Percentiles rank a stretch among this genome's conserved stretches.
These are phyloP conservation scores for Baorangia bicolor DNA, from an alignment of 768 basidiomycete genomes.

Conservation along the genomic window DNA sequence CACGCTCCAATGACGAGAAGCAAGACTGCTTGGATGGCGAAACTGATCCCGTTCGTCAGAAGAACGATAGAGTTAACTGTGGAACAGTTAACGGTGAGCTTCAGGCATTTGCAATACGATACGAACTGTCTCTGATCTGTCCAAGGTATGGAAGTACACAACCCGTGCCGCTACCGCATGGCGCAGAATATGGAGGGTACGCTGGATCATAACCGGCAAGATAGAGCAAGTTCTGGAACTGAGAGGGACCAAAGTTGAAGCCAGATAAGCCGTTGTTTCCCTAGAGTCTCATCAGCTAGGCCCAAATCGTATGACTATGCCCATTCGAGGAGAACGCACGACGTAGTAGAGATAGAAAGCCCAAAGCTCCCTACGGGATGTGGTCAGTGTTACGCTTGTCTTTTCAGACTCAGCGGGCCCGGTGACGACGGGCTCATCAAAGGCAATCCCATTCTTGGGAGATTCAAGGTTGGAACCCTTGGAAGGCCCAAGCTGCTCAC, in stretches of 20 bases:
- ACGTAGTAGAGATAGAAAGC: constrained; percentile 61
- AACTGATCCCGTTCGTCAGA: constrained; percentile 76
- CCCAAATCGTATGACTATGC: not conserved
- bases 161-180: constrained; percentile 47
- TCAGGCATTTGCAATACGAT: not conserved
- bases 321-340: constrained; percentile 21
- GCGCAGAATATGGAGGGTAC: constrained; percentile 49
- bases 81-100: not conserved
- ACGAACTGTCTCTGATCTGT: constrained; percentile 55
- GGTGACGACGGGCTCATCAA: not conserved
- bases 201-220: constrained; percentile 71
- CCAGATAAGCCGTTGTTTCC: constrained; percentile 70
- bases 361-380: constrained; percentile 53
- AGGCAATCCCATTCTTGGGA: not conserved
- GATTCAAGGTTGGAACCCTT: not conserved
- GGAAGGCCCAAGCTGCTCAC: not conserved
- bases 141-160: constrained; percentile 72
- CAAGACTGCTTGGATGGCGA: constrained; percentile 70
- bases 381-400: constrained; percentile 24
- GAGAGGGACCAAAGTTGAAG: constrained; percentile 71
- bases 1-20: constrained; percentile 70
- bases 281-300: constrained; percentile 18
- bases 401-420: not conserved
- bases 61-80: constrained; percentile 76
- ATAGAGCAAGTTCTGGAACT: constrained; percentile 72